Evolutionary conservation across 202 grass and related monocot species (phyloP).

Genomic region (Cymbopogon flexuosus): DNA sequence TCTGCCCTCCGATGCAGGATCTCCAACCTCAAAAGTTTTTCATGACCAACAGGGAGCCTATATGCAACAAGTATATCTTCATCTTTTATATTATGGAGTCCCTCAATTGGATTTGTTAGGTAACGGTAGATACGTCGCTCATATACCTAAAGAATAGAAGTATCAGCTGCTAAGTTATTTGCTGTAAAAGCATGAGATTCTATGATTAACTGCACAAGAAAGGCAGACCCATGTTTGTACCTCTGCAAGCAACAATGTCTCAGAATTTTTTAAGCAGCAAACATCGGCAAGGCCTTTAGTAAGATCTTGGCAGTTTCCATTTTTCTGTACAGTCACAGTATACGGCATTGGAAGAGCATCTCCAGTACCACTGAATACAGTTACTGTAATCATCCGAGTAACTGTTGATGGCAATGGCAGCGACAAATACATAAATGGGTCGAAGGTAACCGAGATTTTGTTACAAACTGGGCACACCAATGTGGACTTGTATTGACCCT

Average conservation of each 20-base stretch:
- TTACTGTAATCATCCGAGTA: slow-evolving; percentile 81
- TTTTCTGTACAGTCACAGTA: slow-evolving; percentile 75
- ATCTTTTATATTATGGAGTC: slow-evolving; percentile 67
- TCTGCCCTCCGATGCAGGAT: slow-evolving; percentile 65
- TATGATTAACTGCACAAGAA: background rate
- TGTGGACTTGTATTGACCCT: slow-evolving; percentile 99
- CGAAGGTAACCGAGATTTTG: slow-evolving; percentile 95
- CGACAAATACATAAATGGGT: slow-evolving; percentile 97
- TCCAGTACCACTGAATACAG: slow-evolving; percentile 78
- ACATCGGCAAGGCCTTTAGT: slow-evolving; percentile 49
- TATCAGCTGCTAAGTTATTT: slow-evolving; percentile 9
- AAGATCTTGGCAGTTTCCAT: slow-evolving; percentile 63
- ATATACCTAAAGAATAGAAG: slow-evolving; percentile 55
- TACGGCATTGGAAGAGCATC: slow-evolving; percentile 74
- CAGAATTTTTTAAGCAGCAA: slow-evolving; percentile 64
- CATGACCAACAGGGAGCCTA: slow-evolving; percentile 63
- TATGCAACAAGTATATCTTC: slow-evolving; percentile 82
- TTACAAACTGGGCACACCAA: slow-evolving; percentile 84
- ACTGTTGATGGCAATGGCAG: slow-evolving; percentile 78
- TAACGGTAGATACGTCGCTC: slow-evolving; percentile 70
- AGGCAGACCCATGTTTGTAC: slow-evolving; percentile 29
- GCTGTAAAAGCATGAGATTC: background rate
- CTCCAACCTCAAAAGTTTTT: slow-evolving; percentile 65
- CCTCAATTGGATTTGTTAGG: slow-evolving; percentile 44
- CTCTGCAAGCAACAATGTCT: slow-evolving; percentile 80